phyloP scores from a whole-genome alignment of 2,329 filamentous ascomycete species.

The Coniochaeta ligniaria region DNA sequence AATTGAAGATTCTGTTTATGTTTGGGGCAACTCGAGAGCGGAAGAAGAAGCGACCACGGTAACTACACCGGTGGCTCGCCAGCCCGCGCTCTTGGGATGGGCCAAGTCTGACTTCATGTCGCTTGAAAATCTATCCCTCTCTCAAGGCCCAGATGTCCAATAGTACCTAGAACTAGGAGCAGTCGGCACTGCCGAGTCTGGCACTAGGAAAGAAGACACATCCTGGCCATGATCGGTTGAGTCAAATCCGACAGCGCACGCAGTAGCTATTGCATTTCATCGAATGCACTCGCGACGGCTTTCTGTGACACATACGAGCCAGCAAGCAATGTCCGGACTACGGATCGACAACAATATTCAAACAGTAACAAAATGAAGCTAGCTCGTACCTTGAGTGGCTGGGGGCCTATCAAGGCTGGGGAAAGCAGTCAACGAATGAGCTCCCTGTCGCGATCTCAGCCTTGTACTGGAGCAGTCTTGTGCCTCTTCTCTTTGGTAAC shows the following conservation, averaged over 20 bases:
- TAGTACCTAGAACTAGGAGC: background rate
- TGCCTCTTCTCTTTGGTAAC: too few relatives aligned
- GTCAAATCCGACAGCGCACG: background rate
- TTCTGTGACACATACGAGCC: background rate
- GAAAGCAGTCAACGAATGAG: too few relatives aligned
- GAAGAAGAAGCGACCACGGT: background rate
- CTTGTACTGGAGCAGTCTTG: too few relatives aligned
- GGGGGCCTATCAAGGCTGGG: background rate
- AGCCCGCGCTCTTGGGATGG: too few relatives aligned
- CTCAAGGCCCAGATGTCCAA: background rate
- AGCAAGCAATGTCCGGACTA: background rate
- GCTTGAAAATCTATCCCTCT: background rate
- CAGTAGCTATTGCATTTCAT: background rate
- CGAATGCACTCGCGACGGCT: background rate
- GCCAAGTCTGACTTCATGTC: background rate
- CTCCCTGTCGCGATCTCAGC: too few relatives aligned
- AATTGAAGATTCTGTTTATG: background rate
- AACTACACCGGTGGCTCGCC: too few relatives aligned
- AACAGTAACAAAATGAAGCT: background rate
- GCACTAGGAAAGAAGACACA: background rate
- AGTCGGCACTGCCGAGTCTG: background rate
- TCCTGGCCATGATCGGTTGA: background rate
- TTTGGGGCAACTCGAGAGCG: background rate
- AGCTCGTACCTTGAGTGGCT: background rate
- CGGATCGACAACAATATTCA: background rate